Base-by-base conservation (phyloP, 129 eudicot species). In the Chrysanthemum makinoi region DNA sequence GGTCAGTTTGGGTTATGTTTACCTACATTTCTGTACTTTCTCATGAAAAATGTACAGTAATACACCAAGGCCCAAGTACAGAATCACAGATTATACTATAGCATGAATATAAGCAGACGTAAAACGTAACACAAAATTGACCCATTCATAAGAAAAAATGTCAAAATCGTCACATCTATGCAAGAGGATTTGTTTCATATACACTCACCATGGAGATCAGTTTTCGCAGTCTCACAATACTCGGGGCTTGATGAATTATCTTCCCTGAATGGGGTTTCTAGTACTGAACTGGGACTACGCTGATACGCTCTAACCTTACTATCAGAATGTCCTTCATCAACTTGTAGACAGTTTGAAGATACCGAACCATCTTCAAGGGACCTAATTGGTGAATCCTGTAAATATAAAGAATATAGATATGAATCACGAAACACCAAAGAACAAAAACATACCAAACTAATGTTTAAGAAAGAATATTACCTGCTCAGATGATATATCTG, bases 211-310 rank as follows among this genome's bases (percentile, higher is more conserved):
- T 46, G 68, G 66, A 85, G 81, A 74, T 78, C 76, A 59, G 73
- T 51, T 56, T 44, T 73, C 15, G 22, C 66, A 54, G 64, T 75
- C 30, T 69, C 84, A 46, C 70, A 72, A 48, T 33, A 44, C 15
- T 78, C 81, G 26, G 79, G 75, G 72, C 64, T 30, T 11, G 62
- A 72, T 63, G 66, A 58, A 69, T 51, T 70, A 66, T 82, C 86
- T 72, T 71, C 75, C 73, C 54, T 70, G 28, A 70, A 81, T 51
- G 75, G 82, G 68, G 87, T 68, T 52, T 86, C 87, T 15, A 84
- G 83, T 72, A 87, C 87, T 30, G 94, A 84, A 77, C 69, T 81
- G 59, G 91, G 94, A 77, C 88, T 82, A 3, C 47, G 75, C 72
- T 80, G 85, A 74, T 80, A 67, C 14, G 72, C 49, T 75, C 73